Evolutionary conservation across 2,329 filamentous ascomycete species (phyloP).

Genomic region (Colletotrichum lini): DNA sequence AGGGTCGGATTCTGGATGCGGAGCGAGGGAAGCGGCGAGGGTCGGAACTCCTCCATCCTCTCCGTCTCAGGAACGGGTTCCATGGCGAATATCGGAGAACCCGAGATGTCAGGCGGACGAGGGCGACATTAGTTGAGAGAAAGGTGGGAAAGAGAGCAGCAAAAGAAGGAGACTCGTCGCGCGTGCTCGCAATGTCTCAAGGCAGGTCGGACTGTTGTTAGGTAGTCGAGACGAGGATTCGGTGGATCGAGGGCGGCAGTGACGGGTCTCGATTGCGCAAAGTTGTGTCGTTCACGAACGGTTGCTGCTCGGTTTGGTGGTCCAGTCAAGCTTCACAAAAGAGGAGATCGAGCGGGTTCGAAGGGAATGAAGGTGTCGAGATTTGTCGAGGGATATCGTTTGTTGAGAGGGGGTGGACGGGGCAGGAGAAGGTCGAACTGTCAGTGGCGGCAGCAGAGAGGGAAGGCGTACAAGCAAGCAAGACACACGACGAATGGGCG

Average conservation of each 20-base stretch:
- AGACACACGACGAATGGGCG: slow-evolving; percentile 5
- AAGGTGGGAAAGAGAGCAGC: not conserved
- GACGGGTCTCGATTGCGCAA: not conserved
- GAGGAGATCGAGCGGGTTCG: slow-evolving; percentile 6
- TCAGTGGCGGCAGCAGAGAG: not conserved
- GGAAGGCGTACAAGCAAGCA: slow-evolving; percentile 23
- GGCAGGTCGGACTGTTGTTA: not conserved
- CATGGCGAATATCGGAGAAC: slow-evolving; percentile 59
- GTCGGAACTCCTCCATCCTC: slow-evolving; percentile 76
- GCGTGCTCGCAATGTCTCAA: slow-evolving; percentile 1
- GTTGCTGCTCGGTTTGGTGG: not conserved
- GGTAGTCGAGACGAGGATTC: not conserved
- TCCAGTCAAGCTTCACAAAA: not conserved
- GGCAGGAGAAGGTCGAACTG: slow-evolving; percentile 1
- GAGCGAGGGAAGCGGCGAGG: slow-evolving; percentile 69
- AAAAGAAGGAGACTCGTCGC: not conserved
- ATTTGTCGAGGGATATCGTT: slow-evolving; percentile 17
- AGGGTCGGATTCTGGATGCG: slow-evolving; percentile 59
- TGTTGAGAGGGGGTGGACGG: not conserved
- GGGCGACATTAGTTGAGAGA: slow-evolving; percentile 37
- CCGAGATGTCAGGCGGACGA: slow-evolving; percentile 35
- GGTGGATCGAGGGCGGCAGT: not conserved
- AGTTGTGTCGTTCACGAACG: not conserved
- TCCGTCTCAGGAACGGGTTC: slow-evolving; percentile 79
- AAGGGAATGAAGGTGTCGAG: slow-evolving; percentile 1